Evolutionary conservation across 1,284 basidiomycete species (phyloP), one percentile per base, ranked within the genome.

Genomic region (Takashimella koratensis): DNA sequence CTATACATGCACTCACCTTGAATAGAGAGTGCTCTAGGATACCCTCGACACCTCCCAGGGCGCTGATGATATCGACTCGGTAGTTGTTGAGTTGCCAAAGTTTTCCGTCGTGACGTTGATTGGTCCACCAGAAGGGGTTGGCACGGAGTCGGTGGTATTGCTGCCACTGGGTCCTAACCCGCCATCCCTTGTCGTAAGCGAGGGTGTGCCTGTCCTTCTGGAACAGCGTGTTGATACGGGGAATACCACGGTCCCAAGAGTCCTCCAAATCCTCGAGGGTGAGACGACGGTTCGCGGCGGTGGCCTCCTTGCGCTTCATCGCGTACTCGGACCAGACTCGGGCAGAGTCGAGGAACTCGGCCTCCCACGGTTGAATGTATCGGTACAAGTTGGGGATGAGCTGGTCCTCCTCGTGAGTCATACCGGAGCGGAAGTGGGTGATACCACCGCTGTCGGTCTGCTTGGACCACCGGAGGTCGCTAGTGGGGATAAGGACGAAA

Each of bases 241-340:
- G 95, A 71, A 98, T 95, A 79, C 95, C 95, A 63, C 95, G 89
- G 77, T 98, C 73, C 91, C 92, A 97, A 68, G 88, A 92, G 71
- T 97, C 93, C 73, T 97, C 93, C 21, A 97, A 81, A 80, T 97
- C 94, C 72, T 98, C 94, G n/a, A 97, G 80, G 1, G 94, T 98
- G 45, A 98, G 80, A 22, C 96, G 86, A 54, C 95, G 87, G 76
- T 98, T 98, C 74, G 97, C 91, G 2, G 95, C 93, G 60, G 93
- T 95, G 20, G 95, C 96, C 73, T 99, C 96, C 77, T 98, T 98
- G 62, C 96, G 82, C 82, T 98, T 99, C 90, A 97, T 90, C 0
- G 96, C 96, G 74, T 99, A 98, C 77, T 99, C 96, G 2, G 90
- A 91, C 96, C 96, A 99, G 24, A 98, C 96, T 60, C 96, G 90